Evolutionary conservation across 129 eudicot genomes (phyloP).

Genomic region (Artemisia tridentata): DNA sequence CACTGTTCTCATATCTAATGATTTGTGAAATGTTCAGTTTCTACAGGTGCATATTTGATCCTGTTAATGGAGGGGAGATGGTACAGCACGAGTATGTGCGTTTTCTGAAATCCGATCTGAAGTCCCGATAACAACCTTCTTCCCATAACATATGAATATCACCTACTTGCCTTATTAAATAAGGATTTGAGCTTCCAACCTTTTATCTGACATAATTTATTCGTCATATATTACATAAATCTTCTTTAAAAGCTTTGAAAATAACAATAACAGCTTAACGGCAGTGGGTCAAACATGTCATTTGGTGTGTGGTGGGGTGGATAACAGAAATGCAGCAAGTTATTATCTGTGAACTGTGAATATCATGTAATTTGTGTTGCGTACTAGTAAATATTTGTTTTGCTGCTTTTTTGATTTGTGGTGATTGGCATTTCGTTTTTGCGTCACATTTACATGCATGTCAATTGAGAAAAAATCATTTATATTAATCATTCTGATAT

Average conservation of each 20-base stretch:
- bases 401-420: conserved; percentile 15
- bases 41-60: conserved; percentile 92
- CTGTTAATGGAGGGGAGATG: conserved; percentile 92
- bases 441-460: neutral
- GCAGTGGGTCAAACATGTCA: conserved; percentile 23
- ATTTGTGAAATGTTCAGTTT: conserved; percentile 52
- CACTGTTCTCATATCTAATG: conserved; percentile 4
- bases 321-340: conserved; percentile 14
- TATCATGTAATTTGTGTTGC: conserved; percentile 19
- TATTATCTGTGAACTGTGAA: conserved; percentile 20
- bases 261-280: neutral
- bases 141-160: conserved; percentile 38
- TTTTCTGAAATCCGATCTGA: conserved; percentile 58
- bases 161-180: conserved; percentile 28
- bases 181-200: conserved; percentile 24
- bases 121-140: conserved; percentile 37
- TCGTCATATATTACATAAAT: neutral
- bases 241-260: neutral
- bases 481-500: too few species aligned
- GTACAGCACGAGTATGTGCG: conserved; percentile 79
- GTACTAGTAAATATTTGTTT: conserved; percentile 4
- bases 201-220: conserved; percentile 15
- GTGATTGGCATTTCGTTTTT: neutral
- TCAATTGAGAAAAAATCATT: neutral
- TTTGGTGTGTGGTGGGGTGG: neutral